Evolutionary conservation across 2,329 filamentous ascomycete genomes (phyloP).

Genomic region (Exophiala lecanii-corni): DNA sequence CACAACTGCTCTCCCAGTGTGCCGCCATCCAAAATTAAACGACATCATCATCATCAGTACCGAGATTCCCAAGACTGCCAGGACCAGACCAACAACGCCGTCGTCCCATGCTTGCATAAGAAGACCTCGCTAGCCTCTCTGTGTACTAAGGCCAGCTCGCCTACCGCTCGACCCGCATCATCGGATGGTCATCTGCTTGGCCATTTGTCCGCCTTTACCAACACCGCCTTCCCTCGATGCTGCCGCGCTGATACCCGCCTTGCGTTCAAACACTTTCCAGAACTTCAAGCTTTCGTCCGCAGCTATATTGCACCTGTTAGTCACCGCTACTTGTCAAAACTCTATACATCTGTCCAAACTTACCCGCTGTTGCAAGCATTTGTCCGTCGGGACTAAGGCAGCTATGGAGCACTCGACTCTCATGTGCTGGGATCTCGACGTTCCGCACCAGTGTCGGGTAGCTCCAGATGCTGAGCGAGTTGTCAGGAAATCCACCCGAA

Average conservation of each 20-base stretch:
- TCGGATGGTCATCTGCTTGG: slow-evolving; percentile 93
- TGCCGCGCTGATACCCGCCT: slow-evolving; percentile 67
- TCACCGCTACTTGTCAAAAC: not conserved
- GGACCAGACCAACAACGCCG: no score
- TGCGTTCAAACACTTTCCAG: slow-evolving; percentile 99
- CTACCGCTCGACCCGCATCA: slow-evolving; percentile 47
- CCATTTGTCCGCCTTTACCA: slow-evolving; percentile 75
- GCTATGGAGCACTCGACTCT: slow-evolving; percentile 94
- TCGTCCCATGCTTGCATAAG: no score
- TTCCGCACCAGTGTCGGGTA: slow-evolving; percentile 97
- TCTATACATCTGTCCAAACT: slow-evolving; percentile 32
- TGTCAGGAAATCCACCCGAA: slow-evolving; percentile 97
- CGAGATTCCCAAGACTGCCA: no score
- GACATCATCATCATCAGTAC: no score
- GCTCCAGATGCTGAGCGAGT: slow-evolving; percentile 98
- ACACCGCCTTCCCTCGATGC: slow-evolving; percentile 60
- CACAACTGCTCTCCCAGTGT: slow-evolving; percentile 2
- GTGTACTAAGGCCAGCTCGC: no score
- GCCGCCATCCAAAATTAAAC: no score
- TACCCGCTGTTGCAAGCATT: slow-evolving; percentile 89
- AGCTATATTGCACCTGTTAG: slow-evolving; percentile 48
- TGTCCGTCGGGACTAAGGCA: slow-evolving; percentile 95
- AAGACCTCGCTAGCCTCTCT: no score
- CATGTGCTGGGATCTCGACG: slow-evolving; percentile 94
- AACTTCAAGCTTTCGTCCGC: slow-evolving; percentile 98